Base-by-base conservation (phyloP, 306 rosid genomes). In the Dryas drummondii region DNA sequence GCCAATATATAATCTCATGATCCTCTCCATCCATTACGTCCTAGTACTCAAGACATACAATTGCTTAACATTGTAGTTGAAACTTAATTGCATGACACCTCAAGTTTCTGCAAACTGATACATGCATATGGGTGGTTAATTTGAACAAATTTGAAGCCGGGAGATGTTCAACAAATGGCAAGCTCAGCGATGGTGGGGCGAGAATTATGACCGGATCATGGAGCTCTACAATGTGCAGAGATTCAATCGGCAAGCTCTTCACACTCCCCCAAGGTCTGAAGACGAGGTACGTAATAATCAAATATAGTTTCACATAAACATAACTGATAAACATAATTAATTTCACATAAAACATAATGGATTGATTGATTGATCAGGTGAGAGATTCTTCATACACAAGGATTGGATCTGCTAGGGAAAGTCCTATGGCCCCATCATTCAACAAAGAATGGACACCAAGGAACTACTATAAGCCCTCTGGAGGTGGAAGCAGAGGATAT, bases 121-220 rank as follows among this genome's bases (percentile, higher is more conserved):
- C 37, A 32, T 32, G 37, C 72, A 73, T 54, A 22, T 12, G 76
- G 62, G 4, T 42, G 19, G 60, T 79, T 80, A 32, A 32, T 32
- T 32, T 32, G 37, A 32, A 32, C 62, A 50, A 46, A 77, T 83
- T 87, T 87, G 89, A 80, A 96, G 99, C 88, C 97, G 92, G 42
- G 97, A 92, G 26, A 90, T 92, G 89, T 96, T 96, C 27, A 82
- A 92, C 72, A 96, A 87, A 81, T 85, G 91, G 92, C 87, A 89
- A 86, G 98, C 98, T 77, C 97, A 90, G 75, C 85, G 83, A 64
- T 96, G 99, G 99, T 94, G 99, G 98, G 96, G 96, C 4, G 96
- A 92, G 87, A 92, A 94, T 70, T 92, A 86, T 59, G 99, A 94
- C 76, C 82, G 97, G 37, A 87, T 96, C 78, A 87, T 85, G 91